Conservation (phyloP, 1,139 yeast species). For the Blastobotrys elegans region DNA sequence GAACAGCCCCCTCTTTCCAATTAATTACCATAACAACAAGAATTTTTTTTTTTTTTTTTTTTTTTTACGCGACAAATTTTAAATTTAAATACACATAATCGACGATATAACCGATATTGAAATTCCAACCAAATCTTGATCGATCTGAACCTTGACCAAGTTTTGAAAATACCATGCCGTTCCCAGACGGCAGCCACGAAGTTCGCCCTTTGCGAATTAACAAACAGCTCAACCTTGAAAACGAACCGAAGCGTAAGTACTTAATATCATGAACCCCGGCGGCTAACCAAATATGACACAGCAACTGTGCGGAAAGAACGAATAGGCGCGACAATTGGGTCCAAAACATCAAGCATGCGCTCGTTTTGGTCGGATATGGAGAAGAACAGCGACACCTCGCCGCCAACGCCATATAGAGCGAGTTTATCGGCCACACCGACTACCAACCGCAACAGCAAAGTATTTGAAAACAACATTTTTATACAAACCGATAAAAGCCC, state of each 20-base stretch:
- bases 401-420: slow-evolving; percentile 10
- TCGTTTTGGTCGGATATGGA: slow-evolving; percentile 32
- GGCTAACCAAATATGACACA: neutral
- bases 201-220: slow-evolving; percentile 15
- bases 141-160: neutral
- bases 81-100: neutral
- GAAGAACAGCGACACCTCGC: slow-evolving; percentile 17
- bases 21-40: neutral
- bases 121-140: neutral
- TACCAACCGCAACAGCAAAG: slow-evolving; percentile 8
- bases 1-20: neutral
- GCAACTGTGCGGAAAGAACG: neutral
- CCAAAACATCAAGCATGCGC: slow-evolving; percentile 27
- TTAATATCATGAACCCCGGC: too few relatives aligned
- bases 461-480: slow-evolving; percentile 22
- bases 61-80: neutral
- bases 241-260: neutral
- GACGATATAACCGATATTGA: neutral
- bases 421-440: neutral
- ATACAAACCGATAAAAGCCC: slow-evolving; percentile 19
- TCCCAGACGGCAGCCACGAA: slow-evolving; percentile 1
- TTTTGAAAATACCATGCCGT: slow-evolving; percentile 4
- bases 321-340: slow-evolving; percentile 15
- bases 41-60: neutral
- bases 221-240: slow-evolving; percentile 3